phyloP scores from a whole-genome alignment of 768 basidiomycete species.

The Russula sp. region DNA sequence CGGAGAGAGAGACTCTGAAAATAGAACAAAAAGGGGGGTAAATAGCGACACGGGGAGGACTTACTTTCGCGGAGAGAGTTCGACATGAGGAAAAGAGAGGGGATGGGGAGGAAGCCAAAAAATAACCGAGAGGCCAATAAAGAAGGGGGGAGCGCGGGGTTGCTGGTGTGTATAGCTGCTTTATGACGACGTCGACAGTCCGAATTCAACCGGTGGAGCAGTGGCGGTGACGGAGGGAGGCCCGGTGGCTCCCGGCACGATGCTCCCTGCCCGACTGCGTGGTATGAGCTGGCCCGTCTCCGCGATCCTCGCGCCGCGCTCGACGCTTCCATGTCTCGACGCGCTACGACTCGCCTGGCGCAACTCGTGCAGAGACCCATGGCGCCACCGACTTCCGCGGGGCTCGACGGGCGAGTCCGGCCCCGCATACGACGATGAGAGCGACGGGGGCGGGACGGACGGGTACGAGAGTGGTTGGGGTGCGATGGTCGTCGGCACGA shows the following conservation, averaged over 20 bases:
- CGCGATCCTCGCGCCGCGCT: slow-evolving; percentile 59
- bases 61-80: not conserved
- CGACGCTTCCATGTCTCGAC: slow-evolving; percentile 51
- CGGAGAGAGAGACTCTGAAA: not conserved
- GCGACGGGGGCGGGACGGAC: slow-evolving; percentile 73
- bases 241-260: slow-evolving; percentile 1
- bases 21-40: not conserved
- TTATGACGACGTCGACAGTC: slow-evolving; percentile 6
- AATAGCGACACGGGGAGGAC: not conserved
- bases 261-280: slow-evolving; percentile 21
- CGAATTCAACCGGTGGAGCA: slow-evolving; percentile 2
- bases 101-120: not conserved
- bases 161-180: not conserved
- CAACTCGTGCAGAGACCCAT: slow-evolving; percentile 25
- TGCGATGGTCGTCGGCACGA: slow-evolving; percentile 36
- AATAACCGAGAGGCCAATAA: not conserved
- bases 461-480: slow-evolving; percentile 59
- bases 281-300: slow-evolving; percentile 56
- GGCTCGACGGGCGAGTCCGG: slow-evolving; percentile 26
- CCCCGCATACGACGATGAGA: slow-evolving; percentile 49
- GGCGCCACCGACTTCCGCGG: slow-evolving; percentile 28
- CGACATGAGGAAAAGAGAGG: not conserved
- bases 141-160: no score
- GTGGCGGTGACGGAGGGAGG: not conserved
- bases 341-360: slow-evolving; percentile 32